phyloP scores from a whole-genome alignment of 164 flowering plant species.

The Dillenia turbinata region DNA sequence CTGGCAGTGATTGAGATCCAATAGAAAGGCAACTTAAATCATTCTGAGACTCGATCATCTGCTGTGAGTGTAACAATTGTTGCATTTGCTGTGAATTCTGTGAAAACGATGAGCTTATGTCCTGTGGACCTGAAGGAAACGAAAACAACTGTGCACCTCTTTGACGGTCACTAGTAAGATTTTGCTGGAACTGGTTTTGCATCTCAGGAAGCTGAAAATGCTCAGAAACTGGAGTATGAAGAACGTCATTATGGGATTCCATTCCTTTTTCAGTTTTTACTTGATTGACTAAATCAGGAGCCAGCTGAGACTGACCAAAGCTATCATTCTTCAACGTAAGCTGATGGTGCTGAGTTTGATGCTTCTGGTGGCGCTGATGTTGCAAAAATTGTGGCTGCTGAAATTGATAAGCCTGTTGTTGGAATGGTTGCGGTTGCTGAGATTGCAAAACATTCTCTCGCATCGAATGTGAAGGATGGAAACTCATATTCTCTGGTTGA shows the following conservation, averaged over 20 bases:
- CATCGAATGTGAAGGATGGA: slow-evolving; percentile 35
- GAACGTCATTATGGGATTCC: slow-evolving; percentile 39
- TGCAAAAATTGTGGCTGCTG: slow-evolving; percentile 45
- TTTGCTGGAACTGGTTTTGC: slow-evolving; percentile 61
- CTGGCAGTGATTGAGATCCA: slow-evolving; percentile 48
- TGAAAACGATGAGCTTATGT: slow-evolving; percentile 29
- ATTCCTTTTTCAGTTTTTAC: slow-evolving; percentile 47
- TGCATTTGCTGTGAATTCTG: slow-evolving; percentile 57
- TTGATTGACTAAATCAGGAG: slow-evolving; percentile 43
- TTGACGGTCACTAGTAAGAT: slow-evolving; percentile 29
- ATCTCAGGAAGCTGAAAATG: slow-evolving; percentile 55
- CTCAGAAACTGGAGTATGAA: slow-evolving; percentile 47
- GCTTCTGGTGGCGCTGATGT: slow-evolving; percentile 46
- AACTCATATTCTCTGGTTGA: slow-evolving; percentile 47
- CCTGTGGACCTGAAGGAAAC: slow-evolving; percentile 37
- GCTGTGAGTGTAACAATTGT: slow-evolving; percentile 44
- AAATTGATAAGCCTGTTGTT: slow-evolving; percentile 51
- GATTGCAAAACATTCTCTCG: slow-evolving; percentile 37
- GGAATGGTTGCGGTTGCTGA: slow-evolving; percentile 54
- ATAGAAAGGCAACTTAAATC: slow-evolving; percentile 35
- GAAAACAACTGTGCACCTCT: slow-evolving; percentile 32
- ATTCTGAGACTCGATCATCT: slow-evolving; percentile 42
- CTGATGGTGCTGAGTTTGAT: slow-evolving; percentile 53
- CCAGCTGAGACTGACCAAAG: slow-evolving; percentile 47
- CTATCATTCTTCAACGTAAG: slow-evolving; percentile 41